These are phyloP conservation scores for Persicaria tinctoria DNA, from an alignment of 148 eudicot genomes.

Conservation along the genomic window DNA sequence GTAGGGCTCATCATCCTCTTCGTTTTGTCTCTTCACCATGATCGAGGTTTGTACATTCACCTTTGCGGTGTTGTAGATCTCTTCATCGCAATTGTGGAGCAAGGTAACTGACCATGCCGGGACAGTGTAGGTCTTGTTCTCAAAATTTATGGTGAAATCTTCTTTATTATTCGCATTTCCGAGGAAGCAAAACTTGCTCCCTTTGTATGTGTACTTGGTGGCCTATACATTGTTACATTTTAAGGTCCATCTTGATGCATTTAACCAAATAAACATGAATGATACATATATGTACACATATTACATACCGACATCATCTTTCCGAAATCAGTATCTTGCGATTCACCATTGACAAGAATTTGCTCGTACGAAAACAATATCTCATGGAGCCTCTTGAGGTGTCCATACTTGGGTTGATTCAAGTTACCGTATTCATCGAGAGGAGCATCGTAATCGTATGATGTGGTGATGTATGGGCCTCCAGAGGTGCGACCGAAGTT, in stretches of 20 bases:
- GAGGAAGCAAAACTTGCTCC: conserved; percentile 16
- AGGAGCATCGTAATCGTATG: conserved; percentile 46
- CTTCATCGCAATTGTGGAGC: conserved; percentile 51
- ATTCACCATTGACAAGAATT: conserved; percentile 17
- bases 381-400: conserved; percentile 27
- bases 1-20: conserved; percentile 21
- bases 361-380: conserved; percentile 17
- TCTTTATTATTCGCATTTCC: neutral
- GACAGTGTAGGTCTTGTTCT: conserved; percentile 32
- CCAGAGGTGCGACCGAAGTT: conserved; percentile 39
- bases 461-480: conserved; percentile 39
- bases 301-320: neutral
- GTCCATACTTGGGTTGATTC: conserved; percentile 37
- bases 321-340: neutral
- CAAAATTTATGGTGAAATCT: conserved; percentile 41
- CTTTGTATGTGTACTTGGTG: conserved; percentile 13
- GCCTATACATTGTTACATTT: neutral
- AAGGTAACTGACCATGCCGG: conserved; percentile 83
- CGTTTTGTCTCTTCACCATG: conserved; percentile 34
- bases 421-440: conserved; percentile 26
- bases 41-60: conserved; percentile 24
- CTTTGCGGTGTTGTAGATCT: conserved; percentile 60
- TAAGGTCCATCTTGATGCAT: no score
- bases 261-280: no score
- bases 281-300: no score